phyloP scores from a whole-genome alignment of 2,329 filamentous ascomycete species.

The Metarhizium guizhouense region DNA sequence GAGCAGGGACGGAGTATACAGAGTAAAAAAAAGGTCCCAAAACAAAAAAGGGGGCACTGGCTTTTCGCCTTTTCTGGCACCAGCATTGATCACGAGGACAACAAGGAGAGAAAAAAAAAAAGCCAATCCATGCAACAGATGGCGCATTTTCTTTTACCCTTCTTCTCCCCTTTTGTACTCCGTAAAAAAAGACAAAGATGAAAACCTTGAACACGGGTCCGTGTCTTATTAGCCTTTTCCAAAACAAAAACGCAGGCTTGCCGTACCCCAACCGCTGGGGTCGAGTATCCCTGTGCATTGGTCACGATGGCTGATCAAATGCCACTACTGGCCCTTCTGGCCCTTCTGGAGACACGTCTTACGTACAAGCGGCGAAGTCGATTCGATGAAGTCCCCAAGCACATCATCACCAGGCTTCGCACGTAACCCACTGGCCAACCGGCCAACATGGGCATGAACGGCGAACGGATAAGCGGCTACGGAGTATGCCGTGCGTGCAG shows the following conservation, averaged over 20 bases:
- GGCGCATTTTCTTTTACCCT: neutral
- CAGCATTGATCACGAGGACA: constrained; percentile 17
- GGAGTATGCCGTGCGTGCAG: neutral
- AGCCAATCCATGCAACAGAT: neutral
- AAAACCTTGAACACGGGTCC: neutral
- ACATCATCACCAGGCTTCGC: constrained; percentile 9
- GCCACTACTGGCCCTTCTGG: neutral
- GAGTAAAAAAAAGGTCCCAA: neutral
- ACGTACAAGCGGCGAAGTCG: constrained; percentile 8
- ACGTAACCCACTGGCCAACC: constrained; percentile 4
- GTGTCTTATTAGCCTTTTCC: neutral
- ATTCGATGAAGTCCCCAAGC: constrained; percentile 3
- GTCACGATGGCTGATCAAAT: constrained; percentile 10
- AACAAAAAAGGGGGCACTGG: neutral
- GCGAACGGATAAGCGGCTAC: neutral
- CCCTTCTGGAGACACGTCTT: neutral
- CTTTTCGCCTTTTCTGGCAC: neutral
- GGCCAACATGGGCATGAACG: neutral
- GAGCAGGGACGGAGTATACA: neutral
- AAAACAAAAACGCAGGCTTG: too few relatives aligned
- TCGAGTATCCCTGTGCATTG: constrained; percentile 1
- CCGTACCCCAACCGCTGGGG: neutral
- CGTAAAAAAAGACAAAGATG: neutral
- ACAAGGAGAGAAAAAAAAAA: constrained; percentile 14
- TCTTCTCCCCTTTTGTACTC: neutral